Percentiles rank a stretch among this genome's conserved stretches.
These are phyloP conservation scores for Cystofilobasidium capitatum DNA, from an alignment of 768 basidiomycete genomes.

Conservation along the genomic window DNA sequence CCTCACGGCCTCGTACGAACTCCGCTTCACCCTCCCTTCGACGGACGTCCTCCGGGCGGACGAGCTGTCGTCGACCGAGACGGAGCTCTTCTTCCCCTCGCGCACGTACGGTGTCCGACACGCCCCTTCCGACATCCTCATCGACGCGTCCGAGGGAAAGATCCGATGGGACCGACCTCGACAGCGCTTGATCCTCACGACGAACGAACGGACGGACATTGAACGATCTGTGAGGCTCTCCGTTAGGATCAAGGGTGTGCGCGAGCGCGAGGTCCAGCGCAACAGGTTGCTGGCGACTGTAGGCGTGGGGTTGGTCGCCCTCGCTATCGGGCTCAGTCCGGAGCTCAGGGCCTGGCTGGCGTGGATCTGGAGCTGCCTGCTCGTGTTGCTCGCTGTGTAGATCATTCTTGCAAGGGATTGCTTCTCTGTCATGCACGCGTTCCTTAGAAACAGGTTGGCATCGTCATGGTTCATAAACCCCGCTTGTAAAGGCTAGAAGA, in stretches of 20 bases:
- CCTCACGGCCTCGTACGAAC: conserved; percentile 25
- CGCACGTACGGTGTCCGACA: conserved; percentile 40
- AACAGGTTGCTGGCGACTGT: neutral
- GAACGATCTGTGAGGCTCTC: neutral
- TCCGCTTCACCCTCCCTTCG: conserved; percentile 41
- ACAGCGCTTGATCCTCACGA: neutral
- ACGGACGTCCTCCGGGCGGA: conserved; percentile 37
- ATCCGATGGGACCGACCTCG: neutral
- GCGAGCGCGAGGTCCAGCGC: neutral
- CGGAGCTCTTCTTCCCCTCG: conserved; percentile 74
- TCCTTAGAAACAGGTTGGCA: too few species aligned
- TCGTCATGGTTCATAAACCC: too few species aligned
- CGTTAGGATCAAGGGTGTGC: neutral
- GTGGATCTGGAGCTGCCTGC: neutral
- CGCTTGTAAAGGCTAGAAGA: too few species aligned
- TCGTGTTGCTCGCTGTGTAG: neutral
- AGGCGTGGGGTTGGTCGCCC: neutral
- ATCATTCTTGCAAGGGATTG: too few species aligned
- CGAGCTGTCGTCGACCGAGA: conserved; percentile 48
- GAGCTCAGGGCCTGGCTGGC: neutral
- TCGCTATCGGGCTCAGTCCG: neutral
- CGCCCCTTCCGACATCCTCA: conserved; percentile 3
- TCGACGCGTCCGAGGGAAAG: conserved; percentile 18
- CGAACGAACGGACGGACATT: neutral
- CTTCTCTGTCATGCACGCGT: too few species aligned